Conservation (phyloP, 129 eudicot genomes). For the Tanacetum coccineum region DNA sequence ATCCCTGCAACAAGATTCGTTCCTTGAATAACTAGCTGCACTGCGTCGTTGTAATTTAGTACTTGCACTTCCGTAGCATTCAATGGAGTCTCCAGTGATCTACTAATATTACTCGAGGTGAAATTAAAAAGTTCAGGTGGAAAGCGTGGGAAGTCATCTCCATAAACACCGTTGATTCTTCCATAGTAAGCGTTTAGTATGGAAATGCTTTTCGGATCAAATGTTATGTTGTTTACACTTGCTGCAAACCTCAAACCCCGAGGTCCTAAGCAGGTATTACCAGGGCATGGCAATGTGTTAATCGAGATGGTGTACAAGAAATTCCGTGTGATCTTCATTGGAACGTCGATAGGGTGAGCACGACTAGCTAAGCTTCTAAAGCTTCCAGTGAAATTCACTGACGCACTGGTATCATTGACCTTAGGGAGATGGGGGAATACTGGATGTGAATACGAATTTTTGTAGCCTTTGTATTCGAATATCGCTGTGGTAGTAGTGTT, state of each 20-base stretch:
- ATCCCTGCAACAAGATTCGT: slow-evolving; percentile 32
- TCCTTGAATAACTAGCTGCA: slow-evolving; percentile 56
- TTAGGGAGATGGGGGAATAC: slow-evolving; percentile 35
- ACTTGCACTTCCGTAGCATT: slow-evolving; percentile 28
- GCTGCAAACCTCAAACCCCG: slow-evolving; percentile 28
- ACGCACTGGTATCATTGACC: slow-evolving; percentile 28
- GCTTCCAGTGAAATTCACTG: slow-evolving; percentile 19
- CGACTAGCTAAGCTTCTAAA: slow-evolving; percentile 23
- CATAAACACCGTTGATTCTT: slow-evolving; percentile 36
- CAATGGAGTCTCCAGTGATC: slow-evolving; percentile 16
- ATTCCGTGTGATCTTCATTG: slow-evolving; percentile 20
- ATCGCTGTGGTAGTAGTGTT: slow-evolving; percentile 44
- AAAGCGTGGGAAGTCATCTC: slow-evolving; percentile 28
- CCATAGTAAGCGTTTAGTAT: slow-evolving; percentile 39
- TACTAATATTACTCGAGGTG: slow-evolving; percentile 25
- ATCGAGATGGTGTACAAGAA: slow-evolving; percentile 14
- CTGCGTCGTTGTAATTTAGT: slow-evolving; percentile 26
- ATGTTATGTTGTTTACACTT: slow-evolving; percentile 40
- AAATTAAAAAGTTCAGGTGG: slow-evolving; percentile 46
- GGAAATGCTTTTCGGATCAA: slow-evolving; percentile 18
- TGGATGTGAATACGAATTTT: slow-evolving; percentile 7
- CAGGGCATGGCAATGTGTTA: slow-evolving; percentile 19
- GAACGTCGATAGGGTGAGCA: slow-evolving; percentile 21
- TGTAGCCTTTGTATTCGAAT: slow-evolving; percentile 30
- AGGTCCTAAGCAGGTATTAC: slow-evolving; percentile 26